Conservation (phyloP, 495 filamentous ascomycete species). For the Gamarada debralockiae region DNA sequence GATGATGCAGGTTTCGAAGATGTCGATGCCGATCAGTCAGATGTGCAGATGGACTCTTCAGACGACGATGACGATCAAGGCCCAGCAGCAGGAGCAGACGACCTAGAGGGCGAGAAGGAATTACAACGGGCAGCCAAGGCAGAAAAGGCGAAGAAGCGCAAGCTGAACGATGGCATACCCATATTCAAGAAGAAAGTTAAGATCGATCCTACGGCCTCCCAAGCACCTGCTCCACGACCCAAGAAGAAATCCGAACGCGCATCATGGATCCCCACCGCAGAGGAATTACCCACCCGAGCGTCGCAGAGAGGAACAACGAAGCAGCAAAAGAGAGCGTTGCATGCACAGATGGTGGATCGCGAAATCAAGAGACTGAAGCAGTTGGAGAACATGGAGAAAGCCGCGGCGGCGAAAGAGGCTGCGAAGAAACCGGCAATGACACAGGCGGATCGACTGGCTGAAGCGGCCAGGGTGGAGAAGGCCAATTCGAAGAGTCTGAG, state of each 20-base stretch:
- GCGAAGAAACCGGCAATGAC: constrained; percentile 77
- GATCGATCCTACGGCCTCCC: constrained; percentile 36
- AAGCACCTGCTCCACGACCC: constrained; percentile 51
- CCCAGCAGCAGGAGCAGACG: constrained; percentile 60
- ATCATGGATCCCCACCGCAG: constrained; percentile 79
- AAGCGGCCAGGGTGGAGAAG: constrained; percentile 79
- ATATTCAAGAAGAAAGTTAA: constrained; percentile 54
- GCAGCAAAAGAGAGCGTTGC: constrained; percentile 77
- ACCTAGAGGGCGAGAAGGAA: constrained; percentile 64
- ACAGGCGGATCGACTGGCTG: constrained; percentile 79
- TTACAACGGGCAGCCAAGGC: constrained; percentile 53
- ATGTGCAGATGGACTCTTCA: constrained; percentile 78
- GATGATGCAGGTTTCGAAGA: constrained; percentile 79
- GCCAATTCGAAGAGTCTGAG: constrained; percentile 88
- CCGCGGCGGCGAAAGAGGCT: constrained; percentile 72
- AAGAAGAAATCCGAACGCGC: constrained; percentile 92
- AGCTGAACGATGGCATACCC: constrained; percentile 59
- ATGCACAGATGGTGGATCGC: constrained; percentile 77
- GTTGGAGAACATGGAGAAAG: constrained; percentile 82
- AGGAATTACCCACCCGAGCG: constrained; percentile 75
- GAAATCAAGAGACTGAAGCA: constrained; percentile 76
- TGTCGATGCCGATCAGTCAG: constrained; percentile 59
- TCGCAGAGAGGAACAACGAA: constrained; percentile 82
- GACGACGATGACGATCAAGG: constrained; percentile 76
- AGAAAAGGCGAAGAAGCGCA: constrained; percentile 66